These are phyloP conservation scores for Spinacia oleracea DNA, from an alignment of 179 eudicot genomes.

Conservation along the genomic window DNA sequence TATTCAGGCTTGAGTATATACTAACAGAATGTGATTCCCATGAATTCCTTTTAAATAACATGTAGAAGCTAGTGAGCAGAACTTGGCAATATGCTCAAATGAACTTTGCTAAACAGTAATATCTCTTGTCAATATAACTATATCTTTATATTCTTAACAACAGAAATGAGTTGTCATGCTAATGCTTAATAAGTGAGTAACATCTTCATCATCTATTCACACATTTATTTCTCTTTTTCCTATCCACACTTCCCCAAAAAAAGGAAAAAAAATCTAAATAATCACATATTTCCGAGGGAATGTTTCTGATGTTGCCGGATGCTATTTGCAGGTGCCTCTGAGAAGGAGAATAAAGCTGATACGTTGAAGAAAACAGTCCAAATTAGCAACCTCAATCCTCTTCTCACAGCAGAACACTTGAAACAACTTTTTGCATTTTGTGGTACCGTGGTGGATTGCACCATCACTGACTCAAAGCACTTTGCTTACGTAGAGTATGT, in stretches of 20 bases:
- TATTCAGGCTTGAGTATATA: background rate
- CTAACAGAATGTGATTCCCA: background rate
- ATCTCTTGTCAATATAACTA: background rate
- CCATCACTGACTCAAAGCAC: slow-evolving; percentile 88
- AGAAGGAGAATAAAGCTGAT: slow-evolving; percentile 53
- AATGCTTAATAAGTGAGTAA: background rate
- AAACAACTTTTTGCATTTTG: slow-evolving; percentile 82
- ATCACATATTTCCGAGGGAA: background rate
- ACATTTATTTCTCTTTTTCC: background rate
- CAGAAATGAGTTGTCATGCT: background rate
- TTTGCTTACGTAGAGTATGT: slow-evolving; percentile 88
- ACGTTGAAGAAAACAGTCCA: slow-evolving; percentile 76
- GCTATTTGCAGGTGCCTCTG: slow-evolving; percentile 49
- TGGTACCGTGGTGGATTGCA: slow-evolving; percentile 86
- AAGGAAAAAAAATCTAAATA: background rate
- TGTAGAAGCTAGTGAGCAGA: background rate
- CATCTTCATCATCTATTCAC: background rate
- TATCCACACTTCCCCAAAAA: too few relatives aligned
- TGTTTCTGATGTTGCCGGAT: slow-evolving; percentile 16
- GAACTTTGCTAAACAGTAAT: background rate
- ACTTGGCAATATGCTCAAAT: background rate
- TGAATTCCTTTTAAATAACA: slow-evolving; percentile 5
- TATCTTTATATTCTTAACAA: background rate
- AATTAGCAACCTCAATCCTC: slow-evolving; percentile 95
- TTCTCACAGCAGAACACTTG: slow-evolving; percentile 85